Evolutionary conservation across 2,329 filamentous ascomycete genomes (phyloP), one percentile per base, ranked within the genome.

Genomic region (Colletotrichum sp.): DNA sequence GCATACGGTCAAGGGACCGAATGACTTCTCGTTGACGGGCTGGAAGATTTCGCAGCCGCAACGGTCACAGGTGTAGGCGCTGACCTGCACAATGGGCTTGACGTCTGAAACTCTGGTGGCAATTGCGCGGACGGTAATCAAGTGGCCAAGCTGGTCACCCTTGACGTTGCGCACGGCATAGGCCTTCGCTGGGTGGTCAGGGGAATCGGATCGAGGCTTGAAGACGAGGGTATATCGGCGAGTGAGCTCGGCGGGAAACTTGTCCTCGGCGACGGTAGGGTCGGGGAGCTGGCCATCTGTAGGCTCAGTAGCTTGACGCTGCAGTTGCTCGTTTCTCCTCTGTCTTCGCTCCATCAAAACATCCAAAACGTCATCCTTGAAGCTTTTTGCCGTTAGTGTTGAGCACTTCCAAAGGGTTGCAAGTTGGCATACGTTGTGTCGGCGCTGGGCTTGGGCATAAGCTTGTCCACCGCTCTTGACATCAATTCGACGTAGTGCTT

Each of bases 21-120:
- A 99, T 79, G 97, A 95, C 85, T 96, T 98, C 71, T 96, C 94
- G 73, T 92, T 95, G 80, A 99, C 91, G 5, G 97, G 96, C 86
- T 99, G 97, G 90, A 98, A 99, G 81, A 99, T 96, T 86, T 99
- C 97, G 83, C 94, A 96, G 74, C 97, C 97, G 82, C 97, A 99
- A 77, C 95, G 93, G 85, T 99, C 97, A 86, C 97, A 99, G 69
- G 96, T 97, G 86, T 99, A 99, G 48, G 97, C 97, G 84, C 98
- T 98, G 82, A 99, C 97, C 82, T 96, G 94, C n/a, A 98, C 95
- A 13, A 97, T 93, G 48, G 97, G 97, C 88, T 99, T 99, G 80
- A 99, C 97, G 82, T 99, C 97, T 3, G 97, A 98, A 2, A 98
- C 97, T 82, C 97, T 91, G 2, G 97, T 99, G 4, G 96, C 93